Percentiles rank a stretch among this genome's conserved stretches.
Evolutionary conservation across 2,329 filamentous ascomycete species (phyloP).

Genomic region (Aspergillus eucalypticola): DNA sequence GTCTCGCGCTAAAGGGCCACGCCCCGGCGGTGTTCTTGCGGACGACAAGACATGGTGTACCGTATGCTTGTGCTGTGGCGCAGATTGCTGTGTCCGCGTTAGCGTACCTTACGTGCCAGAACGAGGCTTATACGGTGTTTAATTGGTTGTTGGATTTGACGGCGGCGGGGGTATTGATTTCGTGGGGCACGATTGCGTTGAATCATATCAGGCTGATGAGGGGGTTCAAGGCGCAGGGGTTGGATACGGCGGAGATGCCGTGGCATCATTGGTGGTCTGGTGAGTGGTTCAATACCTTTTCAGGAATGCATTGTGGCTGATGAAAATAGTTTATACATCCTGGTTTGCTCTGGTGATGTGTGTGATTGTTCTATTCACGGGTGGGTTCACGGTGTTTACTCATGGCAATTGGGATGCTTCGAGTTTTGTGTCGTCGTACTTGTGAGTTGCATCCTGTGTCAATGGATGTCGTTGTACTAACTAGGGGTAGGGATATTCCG

Average conservation of each 20-base stretch:
- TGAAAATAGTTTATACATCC: constrained; percentile 57
- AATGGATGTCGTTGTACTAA: background rate
- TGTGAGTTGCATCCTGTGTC: constrained; percentile 51
- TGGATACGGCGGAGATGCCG: constrained; percentile 54
- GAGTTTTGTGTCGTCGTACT: constrained; percentile 62
- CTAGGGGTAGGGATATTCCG: constrained; percentile 56
- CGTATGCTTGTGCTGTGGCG: constrained; percentile 44
- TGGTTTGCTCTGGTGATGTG: constrained; percentile 61
- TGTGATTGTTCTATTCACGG: constrained; percentile 67
- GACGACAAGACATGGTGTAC: constrained; percentile 40
- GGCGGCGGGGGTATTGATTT: constrained; percentile 63
- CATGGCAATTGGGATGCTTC: constrained; percentile 59
- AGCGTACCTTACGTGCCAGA: constrained; percentile 47
- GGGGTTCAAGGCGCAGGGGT: constrained; percentile 58
- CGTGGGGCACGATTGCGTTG: constrained; percentile 61
- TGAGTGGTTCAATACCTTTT: constrained; percentile 37
- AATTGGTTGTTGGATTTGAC: constrained; percentile 66
- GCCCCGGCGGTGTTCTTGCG: constrained; percentile 53
- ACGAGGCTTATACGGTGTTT: constrained; percentile 62
- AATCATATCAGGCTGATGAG: constrained; percentile 61
- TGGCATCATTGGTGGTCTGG: constrained; percentile 66
- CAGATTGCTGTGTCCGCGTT: constrained; percentile 46
- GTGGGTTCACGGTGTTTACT: constrained; percentile 66
- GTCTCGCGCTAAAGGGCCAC: constrained; percentile 50
- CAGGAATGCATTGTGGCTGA: background rate